phyloP scores from a whole-genome alignment of 805 yeast species.

The Starmera quercuum region DNA sequence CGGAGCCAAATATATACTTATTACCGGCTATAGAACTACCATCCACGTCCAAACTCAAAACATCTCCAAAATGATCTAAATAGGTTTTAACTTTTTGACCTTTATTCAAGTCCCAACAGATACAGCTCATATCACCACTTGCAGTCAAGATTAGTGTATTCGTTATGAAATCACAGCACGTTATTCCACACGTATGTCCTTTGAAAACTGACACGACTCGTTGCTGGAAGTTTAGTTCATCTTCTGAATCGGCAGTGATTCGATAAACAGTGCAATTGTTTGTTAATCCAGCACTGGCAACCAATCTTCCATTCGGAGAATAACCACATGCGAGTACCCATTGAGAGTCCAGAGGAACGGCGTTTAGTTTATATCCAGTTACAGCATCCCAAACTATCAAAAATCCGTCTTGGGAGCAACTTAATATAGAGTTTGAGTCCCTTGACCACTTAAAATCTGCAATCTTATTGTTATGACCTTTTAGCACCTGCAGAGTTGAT shows the following conservation, averaged over 20 bases:
- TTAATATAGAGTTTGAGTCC: constrained; percentile 50
- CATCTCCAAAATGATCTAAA: constrained; percentile 68
- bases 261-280: constrained; percentile 70
- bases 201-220: constrained; percentile 49
- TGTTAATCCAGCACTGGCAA: constrained; percentile 80
- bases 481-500: constrained; percentile 28
- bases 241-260: constrained; percentile 22
- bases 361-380: constrained; percentile 62
- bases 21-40: constrained; percentile 14
- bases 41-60: constrained; percentile 37
- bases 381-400: constrained; percentile 77
- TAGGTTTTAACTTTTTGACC: constrained; percentile 47
- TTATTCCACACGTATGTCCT: constrained; percentile 79
- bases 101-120: constrained; percentile 70
- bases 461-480: constrained; percentile 65
- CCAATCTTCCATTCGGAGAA: constrained; percentile 55
- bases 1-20: constrained; percentile 40
- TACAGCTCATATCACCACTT: constrained; percentile 78
- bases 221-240: constrained; percentile 25
- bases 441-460: constrained; percentile 62
- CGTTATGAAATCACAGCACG: constrained; percentile 62
- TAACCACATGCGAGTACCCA: constrained; percentile 76
- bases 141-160: constrained; percentile 54
- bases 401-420: constrained; percentile 84
- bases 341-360: constrained; percentile 64